phyloP scores from a whole-genome alignment of 2,329 filamentous ascomycete species.

The Talaromyces sp. region DNA sequence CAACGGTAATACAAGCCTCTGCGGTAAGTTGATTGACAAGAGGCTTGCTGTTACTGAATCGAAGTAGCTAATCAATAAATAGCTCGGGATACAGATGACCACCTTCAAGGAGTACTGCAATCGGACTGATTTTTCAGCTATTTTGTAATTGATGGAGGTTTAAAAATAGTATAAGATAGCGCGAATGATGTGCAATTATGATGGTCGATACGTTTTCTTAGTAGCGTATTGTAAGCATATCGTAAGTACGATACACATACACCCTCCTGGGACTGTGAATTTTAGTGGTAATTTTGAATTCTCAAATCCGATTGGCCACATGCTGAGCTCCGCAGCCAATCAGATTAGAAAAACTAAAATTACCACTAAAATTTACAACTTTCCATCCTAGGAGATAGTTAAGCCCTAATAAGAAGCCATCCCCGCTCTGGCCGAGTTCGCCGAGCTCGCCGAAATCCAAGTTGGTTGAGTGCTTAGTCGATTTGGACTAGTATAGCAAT shows the following conservation, averaged over 20 bases:
- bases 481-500: background rate
- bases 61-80: background rate
- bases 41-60: background rate
- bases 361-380: too few species aligned
- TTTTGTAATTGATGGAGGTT: background rate
- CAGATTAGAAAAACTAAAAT: too few species aligned
- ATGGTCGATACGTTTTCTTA: background rate
- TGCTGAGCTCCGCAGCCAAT: too few species aligned
- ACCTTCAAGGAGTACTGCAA: slow-evolving; percentile 10
- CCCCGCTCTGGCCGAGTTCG: background rate
- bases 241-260: background rate
- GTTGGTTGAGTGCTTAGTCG: background rate
- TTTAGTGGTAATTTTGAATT: too few species aligned
- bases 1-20: background rate
- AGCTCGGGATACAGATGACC: slow-evolving; percentile 15
- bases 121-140: slow-evolving; percentile 5
- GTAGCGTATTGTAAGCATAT: background rate
- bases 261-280: background rate
- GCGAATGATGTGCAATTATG: background rate
- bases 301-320: too few species aligned
- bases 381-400: too few species aligned
- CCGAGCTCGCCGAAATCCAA: background rate
- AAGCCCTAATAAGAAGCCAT: background rate
- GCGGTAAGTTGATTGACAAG: background rate
- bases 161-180: background rate